Percentiles rank a stretch among this genome's conserved stretches.
phyloP scores from a whole-genome alignment of 2,329 filamentous ascomycete genomes.

The Botrytis fabae region DNA sequence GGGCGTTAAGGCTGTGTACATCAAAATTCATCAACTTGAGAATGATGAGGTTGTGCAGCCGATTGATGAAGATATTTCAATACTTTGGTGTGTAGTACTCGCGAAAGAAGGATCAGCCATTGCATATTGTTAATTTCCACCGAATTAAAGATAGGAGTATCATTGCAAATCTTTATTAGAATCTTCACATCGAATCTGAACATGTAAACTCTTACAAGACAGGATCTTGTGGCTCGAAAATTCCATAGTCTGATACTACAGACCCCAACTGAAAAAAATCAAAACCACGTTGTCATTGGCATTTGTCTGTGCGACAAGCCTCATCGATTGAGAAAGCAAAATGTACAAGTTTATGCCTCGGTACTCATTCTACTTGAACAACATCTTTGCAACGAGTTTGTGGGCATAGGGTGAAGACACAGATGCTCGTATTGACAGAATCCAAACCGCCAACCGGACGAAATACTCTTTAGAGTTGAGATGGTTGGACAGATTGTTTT shows the following conservation, averaged over 20 bases:
- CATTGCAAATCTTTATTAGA: neutral
- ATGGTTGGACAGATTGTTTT: neutral
- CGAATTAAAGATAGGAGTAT: neutral
- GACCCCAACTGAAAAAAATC: neutral
- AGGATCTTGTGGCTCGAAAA: neutral
- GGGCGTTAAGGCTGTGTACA: slow-evolving; percentile 3
- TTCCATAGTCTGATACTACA: neutral
- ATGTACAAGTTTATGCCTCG: neutral
- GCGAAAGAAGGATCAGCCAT: neutral
- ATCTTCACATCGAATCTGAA: neutral
- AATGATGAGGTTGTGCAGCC: neutral
- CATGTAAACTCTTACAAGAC: neutral
- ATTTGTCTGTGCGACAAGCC: slow-evolving; percentile 12
- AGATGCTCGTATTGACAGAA: neutral
- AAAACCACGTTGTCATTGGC: neutral
- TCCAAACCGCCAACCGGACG: neutral
- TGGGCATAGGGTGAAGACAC: neutral
- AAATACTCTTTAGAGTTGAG: neutral
- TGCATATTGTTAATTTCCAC: neutral
- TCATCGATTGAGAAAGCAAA: neutral
- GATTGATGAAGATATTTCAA: neutral
- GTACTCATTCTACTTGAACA: neutral
- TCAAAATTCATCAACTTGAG: slow-evolving; percentile 13
- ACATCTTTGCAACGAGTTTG: neutral
- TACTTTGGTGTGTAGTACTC: neutral